Evolutionary conservation across 371 early-diverging fungal species (phyloP).

Genomic region (Vavraia culicis): DNA sequence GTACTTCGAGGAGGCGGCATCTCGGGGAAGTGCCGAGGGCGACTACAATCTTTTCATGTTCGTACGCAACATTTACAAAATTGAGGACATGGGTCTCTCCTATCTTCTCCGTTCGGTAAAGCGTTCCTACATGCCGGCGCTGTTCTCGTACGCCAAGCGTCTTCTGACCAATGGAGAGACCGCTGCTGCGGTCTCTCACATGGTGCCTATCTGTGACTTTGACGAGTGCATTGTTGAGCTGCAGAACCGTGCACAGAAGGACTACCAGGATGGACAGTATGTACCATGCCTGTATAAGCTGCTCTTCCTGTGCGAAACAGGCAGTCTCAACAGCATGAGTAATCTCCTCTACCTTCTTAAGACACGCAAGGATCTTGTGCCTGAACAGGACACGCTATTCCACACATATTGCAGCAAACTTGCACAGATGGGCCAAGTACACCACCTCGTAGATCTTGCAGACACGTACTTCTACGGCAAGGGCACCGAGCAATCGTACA

Average conservation of each 20-base stretch:
- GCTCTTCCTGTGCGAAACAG: slow-evolving; percentile 32
- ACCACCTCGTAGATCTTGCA: slow-evolving; percentile 31
- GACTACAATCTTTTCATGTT: slow-evolving; percentile 31
- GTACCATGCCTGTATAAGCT: slow-evolving; percentile 18
- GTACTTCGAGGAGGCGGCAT: slow-evolving; percentile 24
- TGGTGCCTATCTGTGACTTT: slow-evolving; percentile 26
- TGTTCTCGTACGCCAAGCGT: slow-evolving; percentile 32
- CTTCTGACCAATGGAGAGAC: slow-evolving; percentile 9
- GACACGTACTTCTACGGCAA: slow-evolving; percentile 40
- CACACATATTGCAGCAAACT: slow-evolving; percentile 16
- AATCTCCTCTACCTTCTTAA: slow-evolving; percentile 37
- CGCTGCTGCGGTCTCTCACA: slow-evolving; percentile 3
- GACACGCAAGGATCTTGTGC: slow-evolving; percentile 16
- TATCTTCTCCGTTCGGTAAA: slow-evolving; percentile 34
- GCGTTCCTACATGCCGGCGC: slow-evolving; percentile 41
- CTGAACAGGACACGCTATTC: slow-evolving; percentile 22
- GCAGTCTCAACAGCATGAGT: slow-evolving; percentile 18
- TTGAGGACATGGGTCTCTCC: slow-evolving; percentile 8
- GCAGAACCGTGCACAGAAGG: slow-evolving; percentile 17
- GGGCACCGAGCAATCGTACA: slow-evolving; percentile 28
- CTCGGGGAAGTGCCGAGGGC: slow-evolving; percentile 15
- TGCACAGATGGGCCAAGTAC: slow-evolving; percentile 5
- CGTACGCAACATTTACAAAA: slow-evolving; percentile 8
- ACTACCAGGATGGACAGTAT: slow-evolving; percentile 17
- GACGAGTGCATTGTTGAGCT: slow-evolving; percentile 13